Percentiles rank a stretch among this genome's conserved stretches.
phyloP scores from a whole-genome alignment of 768 basidiomycete species.

The Dendrothele bispora region DNA sequence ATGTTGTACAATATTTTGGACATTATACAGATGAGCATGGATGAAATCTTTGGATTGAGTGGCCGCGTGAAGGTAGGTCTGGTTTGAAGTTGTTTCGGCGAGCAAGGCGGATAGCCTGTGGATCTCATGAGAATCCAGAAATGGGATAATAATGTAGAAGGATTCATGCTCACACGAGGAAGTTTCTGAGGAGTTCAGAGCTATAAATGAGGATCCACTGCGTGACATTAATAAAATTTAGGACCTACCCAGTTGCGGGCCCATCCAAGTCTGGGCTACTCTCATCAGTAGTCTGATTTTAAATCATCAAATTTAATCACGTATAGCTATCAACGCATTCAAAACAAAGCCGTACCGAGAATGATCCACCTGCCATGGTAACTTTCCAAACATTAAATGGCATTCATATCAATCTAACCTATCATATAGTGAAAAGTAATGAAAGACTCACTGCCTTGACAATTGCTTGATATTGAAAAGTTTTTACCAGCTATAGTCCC shows the following conservation, averaged over 20 bases:
- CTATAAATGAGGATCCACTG: neutral
- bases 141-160: neutral
- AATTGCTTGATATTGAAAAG: neutral
- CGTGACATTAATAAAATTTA: neutral
- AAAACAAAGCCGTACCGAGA: conserved; percentile 6
- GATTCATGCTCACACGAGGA: conserved; percentile 4
- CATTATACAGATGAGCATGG: conserved; percentile 9
- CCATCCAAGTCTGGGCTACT: conserved; percentile 3
- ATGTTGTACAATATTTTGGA: conserved; percentile 1
- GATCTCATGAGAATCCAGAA: neutral
- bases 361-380: conserved; percentile 11
- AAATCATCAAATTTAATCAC: neutral
- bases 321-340: neutral
- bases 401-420: neutral
- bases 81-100: conserved; percentile 12
- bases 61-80: conserved; percentile 9
- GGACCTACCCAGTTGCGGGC: conserved; percentile 11
- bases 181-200: neutral
- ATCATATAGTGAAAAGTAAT: too few species aligned
- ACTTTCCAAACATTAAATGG: neutral
- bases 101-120: conserved; percentile 7
- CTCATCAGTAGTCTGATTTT: conserved; percentile 2
- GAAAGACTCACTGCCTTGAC: neutral
- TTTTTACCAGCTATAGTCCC: neutral
- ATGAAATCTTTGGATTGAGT: conserved; percentile 6